phyloP scores from a whole-genome alignment of 2,329 filamentous ascomycete species.

The Lasiodiplodia sp. region DNA sequence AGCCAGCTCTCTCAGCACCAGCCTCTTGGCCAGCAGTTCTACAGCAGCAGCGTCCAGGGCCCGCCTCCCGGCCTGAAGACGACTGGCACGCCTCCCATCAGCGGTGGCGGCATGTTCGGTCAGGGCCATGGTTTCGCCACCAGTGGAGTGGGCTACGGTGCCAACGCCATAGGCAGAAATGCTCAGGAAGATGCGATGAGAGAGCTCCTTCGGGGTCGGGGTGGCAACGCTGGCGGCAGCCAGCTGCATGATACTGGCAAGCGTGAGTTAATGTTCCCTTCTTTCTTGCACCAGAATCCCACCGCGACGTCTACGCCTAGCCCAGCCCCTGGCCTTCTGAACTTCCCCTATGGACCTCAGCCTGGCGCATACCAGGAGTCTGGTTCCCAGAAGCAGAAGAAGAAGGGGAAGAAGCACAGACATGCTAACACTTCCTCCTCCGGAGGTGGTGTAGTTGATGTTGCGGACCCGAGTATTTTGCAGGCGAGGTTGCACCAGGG shows the following conservation, averaged over 20 bases:
- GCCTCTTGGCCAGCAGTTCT: constrained; percentile 71
- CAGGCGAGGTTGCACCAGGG: constrained; percentile 95
- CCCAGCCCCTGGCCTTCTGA: constrained; percentile 89
- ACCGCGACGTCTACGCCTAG: constrained; percentile 82
- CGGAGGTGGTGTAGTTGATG: constrained; percentile 98
- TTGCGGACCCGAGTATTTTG: constrained; percentile 99
- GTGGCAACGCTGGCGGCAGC: constrained; percentile 64
- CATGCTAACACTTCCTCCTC: constrained; percentile 99
- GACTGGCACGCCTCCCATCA: constrained; percentile 88
- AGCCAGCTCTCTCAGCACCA: constrained; percentile 63
- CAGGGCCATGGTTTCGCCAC: constrained; percentile 85
- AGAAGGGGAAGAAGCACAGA: constrained; percentile 99
- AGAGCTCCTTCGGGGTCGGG: constrained; percentile 76
- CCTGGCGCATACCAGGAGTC: constrained; percentile 88
- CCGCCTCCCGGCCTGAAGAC: constrained; percentile 96
- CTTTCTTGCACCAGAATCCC: constrained; percentile 86
- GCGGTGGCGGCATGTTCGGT: constrained; percentile 82
- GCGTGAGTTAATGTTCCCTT: constrained; percentile 98
- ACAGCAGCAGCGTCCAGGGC: constrained; percentile 84
- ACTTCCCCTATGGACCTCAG: constrained; percentile 88
- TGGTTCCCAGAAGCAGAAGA: constrained; percentile 94
- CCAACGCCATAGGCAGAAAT: constrained; percentile 72
- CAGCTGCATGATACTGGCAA: constrained; percentile 86
- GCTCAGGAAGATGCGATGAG: constrained; percentile 77
- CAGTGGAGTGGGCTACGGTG: constrained; percentile 67